phyloP scores from a whole-genome alignment of 1,284 basidiomycete species.

The Caloboletus firmus region DNA sequence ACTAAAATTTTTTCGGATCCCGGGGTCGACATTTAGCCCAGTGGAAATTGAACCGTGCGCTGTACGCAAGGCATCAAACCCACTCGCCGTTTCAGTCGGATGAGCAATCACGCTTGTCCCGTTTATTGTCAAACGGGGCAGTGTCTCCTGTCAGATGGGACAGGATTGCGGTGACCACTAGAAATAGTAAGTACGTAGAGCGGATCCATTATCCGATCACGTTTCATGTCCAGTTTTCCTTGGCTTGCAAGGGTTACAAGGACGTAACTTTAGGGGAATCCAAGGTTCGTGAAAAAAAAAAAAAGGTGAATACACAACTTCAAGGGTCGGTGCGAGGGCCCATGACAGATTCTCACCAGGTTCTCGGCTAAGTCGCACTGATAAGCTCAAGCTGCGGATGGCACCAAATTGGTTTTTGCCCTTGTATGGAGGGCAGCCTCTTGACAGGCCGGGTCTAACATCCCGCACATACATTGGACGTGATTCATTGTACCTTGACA shows the following conservation, averaged over 20 bases:
- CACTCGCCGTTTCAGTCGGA: constrained; percentile 1
- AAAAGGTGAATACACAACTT: neutral
- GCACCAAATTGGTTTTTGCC: neutral
- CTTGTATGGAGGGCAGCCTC: neutral
- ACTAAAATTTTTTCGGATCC: neutral
- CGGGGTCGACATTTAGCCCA: neutral
- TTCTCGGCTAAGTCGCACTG: too few relatives aligned
- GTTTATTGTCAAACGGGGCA: neutral
- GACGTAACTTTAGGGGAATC: neutral
- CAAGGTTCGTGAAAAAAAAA: neutral
- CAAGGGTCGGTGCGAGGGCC: neutral
- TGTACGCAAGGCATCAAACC: constrained; percentile 17
- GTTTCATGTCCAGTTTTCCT: neutral
- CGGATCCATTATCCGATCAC: neutral
- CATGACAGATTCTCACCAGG: neutral
- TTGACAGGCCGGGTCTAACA: neutral
- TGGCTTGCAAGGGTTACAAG: neutral
- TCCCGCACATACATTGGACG: neutral
- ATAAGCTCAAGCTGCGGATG: neutral
- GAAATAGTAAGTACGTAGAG: neutral
- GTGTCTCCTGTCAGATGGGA: neutral
- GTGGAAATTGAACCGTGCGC: constrained; percentile 7
- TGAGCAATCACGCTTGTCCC: constrained; percentile 1
- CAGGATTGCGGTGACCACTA: neutral
- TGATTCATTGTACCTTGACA: neutral